Evolutionary conservation across 1,284 basidiomycete genomes (phyloP).

Genomic region (Microbotryomycetes sp.): DNA sequence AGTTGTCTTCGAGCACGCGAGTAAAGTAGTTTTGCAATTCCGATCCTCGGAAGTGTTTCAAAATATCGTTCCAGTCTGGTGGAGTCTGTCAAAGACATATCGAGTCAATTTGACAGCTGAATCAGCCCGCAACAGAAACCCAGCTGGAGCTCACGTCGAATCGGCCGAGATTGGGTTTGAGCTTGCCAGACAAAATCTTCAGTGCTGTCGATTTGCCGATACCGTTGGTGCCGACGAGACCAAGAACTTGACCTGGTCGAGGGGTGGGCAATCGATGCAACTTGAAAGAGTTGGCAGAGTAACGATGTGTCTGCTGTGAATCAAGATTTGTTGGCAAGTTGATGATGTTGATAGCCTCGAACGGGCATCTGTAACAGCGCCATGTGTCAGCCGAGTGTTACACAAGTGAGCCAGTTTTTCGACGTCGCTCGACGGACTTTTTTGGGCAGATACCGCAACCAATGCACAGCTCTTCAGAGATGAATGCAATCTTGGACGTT

Average conservation of each 20-base stretch:
- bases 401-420: no score
- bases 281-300: slow-evolving; percentile 96
- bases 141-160: slow-evolving; percentile 62
- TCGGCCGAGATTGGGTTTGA: slow-evolving; percentile 85
- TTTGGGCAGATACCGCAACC: slow-evolving; percentile 94
- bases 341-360: slow-evolving; percentile 95
- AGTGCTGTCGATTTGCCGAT: slow-evolving; percentile 95
- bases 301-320: slow-evolving; percentile 90
- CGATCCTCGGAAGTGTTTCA: slow-evolving; percentile 94
- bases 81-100: slow-evolving; percentile 57
- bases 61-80: slow-evolving; percentile 94
- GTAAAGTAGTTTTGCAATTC: slow-evolving; percentile 98
- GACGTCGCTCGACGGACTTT: slow-evolving; percentile 59
- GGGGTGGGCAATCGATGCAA: slow-evolving; percentile 92
- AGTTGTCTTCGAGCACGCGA: slow-evolving; percentile 94
- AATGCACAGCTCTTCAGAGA: slow-evolving; percentile 78
- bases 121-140: neutral
- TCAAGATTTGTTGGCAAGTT: slow-evolving; percentile 93
- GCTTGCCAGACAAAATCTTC: slow-evolving; percentile 89
- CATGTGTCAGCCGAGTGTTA: slow-evolving; percentile 7
- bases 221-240: slow-evolving; percentile 94
- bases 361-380: slow-evolving; percentile 66
- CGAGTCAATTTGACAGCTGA: slow-evolving; percentile 5
- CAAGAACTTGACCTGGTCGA: slow-evolving; percentile 88
- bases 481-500: slow-evolving; percentile 71